Percentiles rank a stretch among this genome's conserved stretches.
Evolutionary conservation across 2,329 filamentous ascomycete species (phyloP).

Genomic region (Venturia oleaginea): DNA sequence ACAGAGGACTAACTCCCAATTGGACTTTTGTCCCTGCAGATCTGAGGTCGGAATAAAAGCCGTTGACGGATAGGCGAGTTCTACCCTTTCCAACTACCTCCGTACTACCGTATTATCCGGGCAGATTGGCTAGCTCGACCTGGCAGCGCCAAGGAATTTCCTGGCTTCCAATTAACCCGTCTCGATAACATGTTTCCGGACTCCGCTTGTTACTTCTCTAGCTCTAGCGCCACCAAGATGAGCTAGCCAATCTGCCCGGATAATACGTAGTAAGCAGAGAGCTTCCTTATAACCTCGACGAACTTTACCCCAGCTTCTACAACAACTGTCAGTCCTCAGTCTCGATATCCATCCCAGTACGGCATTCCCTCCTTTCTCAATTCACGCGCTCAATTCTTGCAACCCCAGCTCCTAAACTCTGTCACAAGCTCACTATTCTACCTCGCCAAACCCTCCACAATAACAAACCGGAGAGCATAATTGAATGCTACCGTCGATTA

Average conservation of each 20-base stretch:
- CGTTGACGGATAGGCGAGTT: not conserved
- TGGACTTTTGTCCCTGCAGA: not conserved
- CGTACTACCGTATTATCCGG: not conserved
- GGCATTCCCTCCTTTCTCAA: not conserved
- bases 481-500: not conserved
- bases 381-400: not conserved
- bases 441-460: too few relatives aligned
- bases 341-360: not conserved
- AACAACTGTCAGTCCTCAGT: not conserved
- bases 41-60: not conserved
- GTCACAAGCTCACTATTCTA: too few relatives aligned
- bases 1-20: not conserved
- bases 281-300: not conserved
- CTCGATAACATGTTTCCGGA: too few relatives aligned
- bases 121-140: too few relatives aligned
- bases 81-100: not conserved
- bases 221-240: too few relatives aligned
- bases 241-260: too few relatives aligned
- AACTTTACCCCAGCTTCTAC: not conserved
- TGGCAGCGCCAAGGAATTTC: not conserved
- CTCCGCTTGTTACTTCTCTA: too few relatives aligned
- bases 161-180: too few relatives aligned
- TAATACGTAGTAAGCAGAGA: too few relatives aligned
- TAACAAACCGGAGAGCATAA: too few relatives aligned
- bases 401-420: too few relatives aligned